These are phyloP conservation scores for Colletotrichum gloeosporioides DNA, from an alignment of 2,329 filamentous ascomycete genomes.

Conservation along the genomic window DNA sequence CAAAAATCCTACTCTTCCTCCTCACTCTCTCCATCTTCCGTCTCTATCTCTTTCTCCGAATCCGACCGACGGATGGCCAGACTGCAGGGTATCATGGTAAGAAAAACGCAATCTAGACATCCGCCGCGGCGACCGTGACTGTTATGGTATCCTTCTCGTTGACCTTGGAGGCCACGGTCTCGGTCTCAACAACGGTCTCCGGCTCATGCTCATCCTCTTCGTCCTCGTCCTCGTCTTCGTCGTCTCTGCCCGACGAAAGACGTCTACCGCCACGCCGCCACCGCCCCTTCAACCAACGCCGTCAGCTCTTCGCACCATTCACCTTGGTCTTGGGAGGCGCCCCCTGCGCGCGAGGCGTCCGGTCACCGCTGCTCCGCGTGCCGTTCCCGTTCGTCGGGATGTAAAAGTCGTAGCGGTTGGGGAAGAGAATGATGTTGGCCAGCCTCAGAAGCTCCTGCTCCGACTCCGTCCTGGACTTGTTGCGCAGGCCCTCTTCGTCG, in stretches of 20 bases:
- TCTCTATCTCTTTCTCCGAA: background rate
- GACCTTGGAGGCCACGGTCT: background rate
- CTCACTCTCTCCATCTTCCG: background rate
- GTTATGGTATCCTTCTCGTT: slow-evolving; percentile 9
- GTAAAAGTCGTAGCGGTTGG: slow-evolving; percentile 30
- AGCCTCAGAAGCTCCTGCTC: slow-evolving; percentile 59
- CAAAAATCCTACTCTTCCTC: background rate
- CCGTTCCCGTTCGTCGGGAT: slow-evolving; percentile 20
- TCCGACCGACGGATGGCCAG: background rate
- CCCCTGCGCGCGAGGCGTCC: slow-evolving; percentile 16
- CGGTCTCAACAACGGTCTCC: background rate
- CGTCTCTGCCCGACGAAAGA: background rate
- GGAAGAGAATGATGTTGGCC: slow-evolving; percentile 63
- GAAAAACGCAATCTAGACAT: slow-evolving; percentile 14
- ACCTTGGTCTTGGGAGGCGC: background rate
- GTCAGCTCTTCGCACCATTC: slow-evolving; percentile 19
- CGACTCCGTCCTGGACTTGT: slow-evolving; percentile 38
- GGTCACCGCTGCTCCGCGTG: slow-evolving; percentile 16
- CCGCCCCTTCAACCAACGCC: slow-evolving; percentile 27
- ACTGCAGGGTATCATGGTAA: slow-evolving; percentile 22
- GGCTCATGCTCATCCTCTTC: background rate
- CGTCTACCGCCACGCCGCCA: slow-evolving; percentile 16
- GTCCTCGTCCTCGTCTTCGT: background rate
- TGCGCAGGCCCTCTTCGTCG: slow-evolving; percentile 27
- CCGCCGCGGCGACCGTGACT: slow-evolving; percentile 17